Evolutionary conservation across 2,329 filamentous ascomycete genomes (phyloP).

Genomic region (Plectosphaerella cucumerina): DNA sequence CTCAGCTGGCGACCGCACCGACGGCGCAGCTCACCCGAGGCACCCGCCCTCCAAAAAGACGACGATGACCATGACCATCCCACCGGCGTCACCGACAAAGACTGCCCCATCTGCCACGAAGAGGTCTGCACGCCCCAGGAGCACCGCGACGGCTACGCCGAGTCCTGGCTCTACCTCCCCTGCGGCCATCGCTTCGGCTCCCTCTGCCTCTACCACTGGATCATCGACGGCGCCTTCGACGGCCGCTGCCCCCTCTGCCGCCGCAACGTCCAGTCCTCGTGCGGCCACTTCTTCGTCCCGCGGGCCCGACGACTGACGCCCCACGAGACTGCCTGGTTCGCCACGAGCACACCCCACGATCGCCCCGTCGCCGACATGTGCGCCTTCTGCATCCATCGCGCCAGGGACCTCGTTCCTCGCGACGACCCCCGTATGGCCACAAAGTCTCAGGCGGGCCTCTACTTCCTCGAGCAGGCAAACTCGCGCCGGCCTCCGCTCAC

Average conservation of each 20-base stretch:
- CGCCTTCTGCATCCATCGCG: not conserved
- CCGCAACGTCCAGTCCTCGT: slow-evolving; percentile 20
- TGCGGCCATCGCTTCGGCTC: slow-evolving; percentile 40
- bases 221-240: slow-evolving; percentile 25
- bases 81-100: slow-evolving; percentile 6
- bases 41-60: not conserved
- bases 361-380: not conserved
- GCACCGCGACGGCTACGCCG: slow-evolving; percentile 26
- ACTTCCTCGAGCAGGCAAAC: not conserved
- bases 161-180: slow-evolving; percentile 34
- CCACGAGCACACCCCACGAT: not conserved
- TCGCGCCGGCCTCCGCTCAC: not conserved
- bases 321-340: not conserved
- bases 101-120: slow-evolving; percentile 40
- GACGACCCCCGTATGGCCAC: not conserved
- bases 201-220: slow-evolving; percentile 38
- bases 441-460: not conserved
- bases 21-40: no score
- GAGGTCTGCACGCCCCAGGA: slow-evolving; percentile 29
- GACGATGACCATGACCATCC: not conserved
- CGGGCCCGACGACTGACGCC: slow-evolving; percentile 7
- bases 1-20: no score
- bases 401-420: not conserved
- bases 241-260: slow-evolving; percentile 38
- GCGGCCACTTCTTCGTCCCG: slow-evolving; percentile 28